phyloP scores from a whole-genome alignment of 2,329 filamentous ascomycete species.

The Sporothrix sp. region DNA sequence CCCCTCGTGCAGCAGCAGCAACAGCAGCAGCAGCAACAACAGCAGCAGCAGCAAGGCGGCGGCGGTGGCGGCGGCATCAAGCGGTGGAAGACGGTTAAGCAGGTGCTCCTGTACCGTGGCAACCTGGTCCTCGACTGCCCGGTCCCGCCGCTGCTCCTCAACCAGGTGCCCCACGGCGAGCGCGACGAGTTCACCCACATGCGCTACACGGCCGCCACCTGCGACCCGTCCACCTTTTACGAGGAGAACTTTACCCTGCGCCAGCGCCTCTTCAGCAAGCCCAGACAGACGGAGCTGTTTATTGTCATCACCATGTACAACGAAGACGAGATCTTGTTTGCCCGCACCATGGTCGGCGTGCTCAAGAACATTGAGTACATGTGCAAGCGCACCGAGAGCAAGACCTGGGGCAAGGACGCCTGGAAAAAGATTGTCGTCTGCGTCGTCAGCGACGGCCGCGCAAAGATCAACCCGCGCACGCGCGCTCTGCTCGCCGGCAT shows the following conservation, averaged over 20 bases:
- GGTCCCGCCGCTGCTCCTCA: constrained; percentile 77
- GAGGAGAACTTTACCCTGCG: constrained; percentile 83
- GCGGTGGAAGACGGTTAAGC: constrained; percentile 97
- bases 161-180: constrained; percentile 81
- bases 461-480: constrained; percentile 90
- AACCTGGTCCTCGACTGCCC: constrained; percentile 97
- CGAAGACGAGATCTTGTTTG: constrained; percentile 92
- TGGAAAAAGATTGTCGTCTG: constrained; percentile 99
- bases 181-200: constrained; percentile 87
- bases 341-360: constrained; percentile 89
- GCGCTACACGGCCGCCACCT: constrained; percentile 91
- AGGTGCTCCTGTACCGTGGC: constrained; percentile 92
- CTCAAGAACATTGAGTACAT: constrained; percentile 99
- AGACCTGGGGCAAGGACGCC: constrained; percentile 95
- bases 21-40: constrained; percentile 22
- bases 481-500: constrained; percentile 82
- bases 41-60: constrained; percentile 29
- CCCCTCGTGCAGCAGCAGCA: constrained; percentile 4
- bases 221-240: constrained; percentile 81
- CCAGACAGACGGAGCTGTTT: constrained; percentile 86
- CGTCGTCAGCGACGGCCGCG: constrained; percentile 91
- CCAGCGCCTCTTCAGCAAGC: constrained; percentile 85
- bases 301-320: constrained; percentile 99
- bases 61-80: constrained; percentile 47
- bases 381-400: constrained; percentile 85